phyloP scores from a whole-genome alignment of 176 grass and related monocot genomes.

The Pontederia paniculata region DNA sequence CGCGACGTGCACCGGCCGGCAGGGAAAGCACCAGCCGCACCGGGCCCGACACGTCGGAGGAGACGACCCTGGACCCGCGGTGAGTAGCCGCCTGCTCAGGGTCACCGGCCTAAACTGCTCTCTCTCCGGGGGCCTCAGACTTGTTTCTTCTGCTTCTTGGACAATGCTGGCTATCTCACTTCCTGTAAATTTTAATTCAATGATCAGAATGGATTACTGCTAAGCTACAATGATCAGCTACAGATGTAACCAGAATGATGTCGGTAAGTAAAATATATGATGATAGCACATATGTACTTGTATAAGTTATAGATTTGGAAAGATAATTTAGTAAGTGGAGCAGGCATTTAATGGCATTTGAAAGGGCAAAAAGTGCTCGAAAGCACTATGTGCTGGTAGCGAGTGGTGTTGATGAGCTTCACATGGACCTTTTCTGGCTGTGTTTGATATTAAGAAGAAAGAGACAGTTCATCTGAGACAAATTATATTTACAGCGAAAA shows the following conservation, averaged over 20 bases:
- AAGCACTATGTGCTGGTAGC: too few species aligned
- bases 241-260: neutral
- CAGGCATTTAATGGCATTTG: too few species aligned
- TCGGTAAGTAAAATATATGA: too few species aligned
- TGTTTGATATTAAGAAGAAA: too few species aligned
- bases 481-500: neutral
- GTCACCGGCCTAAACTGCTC: neutral
- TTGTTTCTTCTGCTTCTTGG: neutral
- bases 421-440: too few species aligned
- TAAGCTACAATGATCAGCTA: neutral
- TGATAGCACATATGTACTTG: too few species aligned
- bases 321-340: too few species aligned
- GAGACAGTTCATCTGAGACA: too few species aligned
- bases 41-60: slow-evolving; percentile 43
- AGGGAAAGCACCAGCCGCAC: slow-evolving; percentile 52
- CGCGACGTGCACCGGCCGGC: slow-evolving; percentile 38
- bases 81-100: slow-evolving; percentile 10
- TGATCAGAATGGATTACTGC: neutral
- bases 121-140: slow-evolving; percentile 1
- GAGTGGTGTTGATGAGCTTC: too few species aligned
- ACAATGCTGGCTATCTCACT: neutral
- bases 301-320: too few species aligned
- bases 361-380: too few species aligned
- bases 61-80: slow-evolving; percentile 29
- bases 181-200: neutral